phyloP scores from a whole-genome alignment of 225 moss, liverwort and hornwort genomes.

The Physcomitrellopsis africana region DNA sequence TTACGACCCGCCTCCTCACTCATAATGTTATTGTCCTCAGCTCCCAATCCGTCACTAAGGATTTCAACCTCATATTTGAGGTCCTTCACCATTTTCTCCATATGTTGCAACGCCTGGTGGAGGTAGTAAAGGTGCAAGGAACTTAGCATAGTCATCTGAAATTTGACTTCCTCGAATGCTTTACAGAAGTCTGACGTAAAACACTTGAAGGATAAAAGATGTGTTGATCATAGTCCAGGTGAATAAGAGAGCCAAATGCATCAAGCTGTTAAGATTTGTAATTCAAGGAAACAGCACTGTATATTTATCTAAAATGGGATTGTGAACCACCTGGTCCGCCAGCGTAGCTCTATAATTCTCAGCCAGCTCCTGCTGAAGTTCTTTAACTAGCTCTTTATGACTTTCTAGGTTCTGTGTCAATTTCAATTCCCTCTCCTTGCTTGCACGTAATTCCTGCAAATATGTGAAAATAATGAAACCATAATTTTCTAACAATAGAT shows the following conservation, averaged over 20 bases:
- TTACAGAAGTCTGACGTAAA: conserved; percentile 20
- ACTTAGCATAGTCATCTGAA: conserved; percentile 4
- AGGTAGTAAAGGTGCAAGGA: conserved; percentile 16
- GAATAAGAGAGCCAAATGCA: too few species aligned
- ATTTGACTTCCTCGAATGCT: conserved; percentile 26
- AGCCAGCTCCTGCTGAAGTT: conserved; percentile 64
- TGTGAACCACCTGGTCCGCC: conserved; percentile 70
- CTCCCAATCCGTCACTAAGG: conserved; percentile 79
- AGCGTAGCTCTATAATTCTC: conserved; percentile 63
- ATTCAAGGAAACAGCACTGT: not conserved
- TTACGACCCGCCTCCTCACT: conserved; percentile 78
- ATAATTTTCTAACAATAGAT: conserved; percentile 16
- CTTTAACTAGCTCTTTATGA: conserved; percentile 56
- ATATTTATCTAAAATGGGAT: conserved; percentile 9
- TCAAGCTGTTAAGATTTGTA: not conserved
- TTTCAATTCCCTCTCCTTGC: conserved; percentile 66
- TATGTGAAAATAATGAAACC: conserved; percentile 6
- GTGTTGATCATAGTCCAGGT: not conserved
- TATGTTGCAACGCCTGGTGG: conserved; percentile 61
- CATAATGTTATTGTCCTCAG: conserved; percentile 70
- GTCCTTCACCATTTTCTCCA: conserved; percentile 67
- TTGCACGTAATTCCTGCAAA: conserved; percentile 79
- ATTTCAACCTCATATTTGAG: conserved; percentile 63
- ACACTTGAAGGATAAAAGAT: conserved; percentile 20
- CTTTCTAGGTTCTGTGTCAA: conserved; percentile 63